phyloP scores from a whole-genome alignment of 192 early-diverging fungal genomes.

The Backusella tuberculispora region DNA sequence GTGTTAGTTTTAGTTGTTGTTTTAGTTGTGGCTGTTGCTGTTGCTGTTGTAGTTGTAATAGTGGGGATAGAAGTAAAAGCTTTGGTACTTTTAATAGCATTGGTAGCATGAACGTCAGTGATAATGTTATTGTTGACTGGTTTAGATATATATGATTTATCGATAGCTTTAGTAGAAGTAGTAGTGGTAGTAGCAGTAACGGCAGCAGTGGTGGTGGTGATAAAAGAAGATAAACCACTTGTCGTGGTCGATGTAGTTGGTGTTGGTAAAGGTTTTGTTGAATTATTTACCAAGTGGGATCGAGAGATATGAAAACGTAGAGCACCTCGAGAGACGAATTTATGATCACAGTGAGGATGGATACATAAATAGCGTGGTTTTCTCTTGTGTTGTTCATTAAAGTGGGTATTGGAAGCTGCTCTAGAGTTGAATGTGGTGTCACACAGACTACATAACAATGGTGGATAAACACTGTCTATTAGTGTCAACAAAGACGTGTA shows the following conservation, averaged over 20 bases:
- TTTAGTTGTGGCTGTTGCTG: not conserved
- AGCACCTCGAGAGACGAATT: slow-evolving; percentile 29
- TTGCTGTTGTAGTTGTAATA: not conserved
- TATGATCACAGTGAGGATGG: slow-evolving; percentile 36
- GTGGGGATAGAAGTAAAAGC: not conserved
- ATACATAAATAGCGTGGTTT: slow-evolving; percentile 35
- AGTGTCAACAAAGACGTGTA: slow-evolving; percentile 35
- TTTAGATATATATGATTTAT: not conserved
- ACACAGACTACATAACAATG: slow-evolving; percentile 33
- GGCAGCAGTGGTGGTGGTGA: not conserved
- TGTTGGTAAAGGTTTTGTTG: slow-evolving; percentile 7
- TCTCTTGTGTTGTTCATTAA: slow-evolving; percentile 22
- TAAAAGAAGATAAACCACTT: too few relatives aligned
- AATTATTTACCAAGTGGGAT: slow-evolving; percentile 23
- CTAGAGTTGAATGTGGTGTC: slow-evolving; percentile 13
- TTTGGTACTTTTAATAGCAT: not conserved
- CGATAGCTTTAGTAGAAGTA: not conserved
- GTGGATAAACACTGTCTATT: slow-evolving; percentile 42
- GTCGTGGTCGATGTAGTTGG: not conserved
- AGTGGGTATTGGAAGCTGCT: slow-evolving; percentile 24
- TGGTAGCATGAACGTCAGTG: not conserved
- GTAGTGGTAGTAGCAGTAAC: not conserved
- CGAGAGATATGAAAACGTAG: slow-evolving; percentile 39
- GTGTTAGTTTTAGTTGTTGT: not conserved
- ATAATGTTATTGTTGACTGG: not conserved